Conservation (phyloP, 2,329 filamentous ascomycete genomes). For the Acephala macrosclerotiorum region DNA sequence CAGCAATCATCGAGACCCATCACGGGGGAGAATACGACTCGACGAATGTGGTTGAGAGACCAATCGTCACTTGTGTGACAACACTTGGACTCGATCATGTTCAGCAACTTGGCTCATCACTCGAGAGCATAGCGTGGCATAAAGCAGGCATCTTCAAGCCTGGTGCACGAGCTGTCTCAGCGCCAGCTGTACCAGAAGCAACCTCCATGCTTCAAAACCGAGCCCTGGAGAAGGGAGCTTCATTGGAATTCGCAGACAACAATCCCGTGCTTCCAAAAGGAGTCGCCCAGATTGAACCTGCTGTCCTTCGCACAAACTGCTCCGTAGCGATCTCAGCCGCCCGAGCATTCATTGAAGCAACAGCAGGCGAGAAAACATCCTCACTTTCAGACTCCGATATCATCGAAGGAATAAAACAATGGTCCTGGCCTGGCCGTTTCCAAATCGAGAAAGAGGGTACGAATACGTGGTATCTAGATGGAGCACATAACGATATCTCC, state of each 20-base stretch:
- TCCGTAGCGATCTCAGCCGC: slow-evolving; percentile 57
- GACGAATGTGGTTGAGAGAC: slow-evolving; percentile 67
- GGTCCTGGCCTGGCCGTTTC: slow-evolving; percentile 81
- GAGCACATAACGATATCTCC: slow-evolving; percentile 67
- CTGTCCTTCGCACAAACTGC: slow-evolving; percentile 64
- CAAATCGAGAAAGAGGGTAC: slow-evolving; percentile 59
- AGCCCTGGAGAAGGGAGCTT: slow-evolving; percentile 56
- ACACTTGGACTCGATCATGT: slow-evolving; percentile 73
- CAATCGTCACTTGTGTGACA: slow-evolving; percentile 65
- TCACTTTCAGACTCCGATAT: slow-evolving; percentile 65
- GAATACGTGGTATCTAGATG: slow-evolving; percentile 35
- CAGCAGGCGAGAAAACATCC: slow-evolving; percentile 29
- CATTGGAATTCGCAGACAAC: slow-evolving; percentile 38
- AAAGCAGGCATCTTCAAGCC: slow-evolving; percentile 74
- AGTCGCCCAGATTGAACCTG: slow-evolving; percentile 50
- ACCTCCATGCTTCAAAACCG: slow-evolving; percentile 54
- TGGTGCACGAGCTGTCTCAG: slow-evolving; percentile 65
- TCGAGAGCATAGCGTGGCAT: slow-evolving; percentile 74
- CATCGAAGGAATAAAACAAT: slow-evolving; percentile 68
- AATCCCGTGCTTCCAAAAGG: slow-evolving; percentile 29
- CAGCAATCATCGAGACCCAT: slow-evolving; percentile 70
- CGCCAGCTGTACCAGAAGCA: slow-evolving; percentile 56
- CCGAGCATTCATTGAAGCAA: slow-evolving; percentile 51
- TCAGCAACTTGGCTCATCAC: slow-evolving; percentile 63
- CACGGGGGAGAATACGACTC: slow-evolving; percentile 72